These are phyloP conservation scores for Phaeoacremonium minimum DNA, from an alignment of 2,329 filamentous ascomycete genomes.

Conservation along the genomic window DNA sequence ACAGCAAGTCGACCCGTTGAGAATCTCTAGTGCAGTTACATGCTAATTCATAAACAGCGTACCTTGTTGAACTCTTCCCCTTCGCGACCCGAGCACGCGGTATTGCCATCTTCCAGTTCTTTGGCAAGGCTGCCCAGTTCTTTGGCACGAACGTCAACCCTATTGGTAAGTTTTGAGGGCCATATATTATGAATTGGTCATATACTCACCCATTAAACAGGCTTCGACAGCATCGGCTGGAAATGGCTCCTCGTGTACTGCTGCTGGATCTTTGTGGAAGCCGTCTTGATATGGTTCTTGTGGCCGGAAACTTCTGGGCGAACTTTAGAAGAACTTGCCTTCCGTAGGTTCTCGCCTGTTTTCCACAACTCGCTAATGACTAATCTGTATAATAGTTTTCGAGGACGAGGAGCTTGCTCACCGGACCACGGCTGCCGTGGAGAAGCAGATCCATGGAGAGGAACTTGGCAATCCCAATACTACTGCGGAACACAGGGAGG, in stretches of 20 bases:
- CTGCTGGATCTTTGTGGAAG: conserved; percentile 23
- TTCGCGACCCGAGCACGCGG: conserved; percentile 22
- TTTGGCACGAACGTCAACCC: conserved; percentile 25
- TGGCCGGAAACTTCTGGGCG: conserved; percentile 20
- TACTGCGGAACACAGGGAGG: not conserved
- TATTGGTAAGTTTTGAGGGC: no score
- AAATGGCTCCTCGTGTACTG: conserved; percentile 23
- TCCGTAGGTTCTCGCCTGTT: conserved; percentile 12
- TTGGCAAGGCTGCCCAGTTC: conserved; percentile 21
- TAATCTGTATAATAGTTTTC: conserved; percentile 6
- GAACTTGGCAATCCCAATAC: conserved; percentile 5
- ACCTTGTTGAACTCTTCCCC: conserved; percentile 25
- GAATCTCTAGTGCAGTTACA: no score
- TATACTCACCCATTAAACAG: no score
- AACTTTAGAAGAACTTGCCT: conserved; percentile 21
- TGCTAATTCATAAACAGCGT: no score
- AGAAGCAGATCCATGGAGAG: no score
- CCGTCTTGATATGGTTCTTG: conserved; percentile 17
- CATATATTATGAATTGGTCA: no score
- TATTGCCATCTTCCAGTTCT: conserved; percentile 26
- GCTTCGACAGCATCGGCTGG: conserved; percentile 21
- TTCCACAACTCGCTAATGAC: not conserved
- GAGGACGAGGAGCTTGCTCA: conserved; percentile 8
- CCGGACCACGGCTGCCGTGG: conserved; percentile 5
- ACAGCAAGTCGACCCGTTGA: no score